Evolutionary conservation across 495 filamentous ascomycete genomes (phyloP), one percentile per base, ranked within the genome.

Genomic region (Polyplosphaeria fusca): DNA sequence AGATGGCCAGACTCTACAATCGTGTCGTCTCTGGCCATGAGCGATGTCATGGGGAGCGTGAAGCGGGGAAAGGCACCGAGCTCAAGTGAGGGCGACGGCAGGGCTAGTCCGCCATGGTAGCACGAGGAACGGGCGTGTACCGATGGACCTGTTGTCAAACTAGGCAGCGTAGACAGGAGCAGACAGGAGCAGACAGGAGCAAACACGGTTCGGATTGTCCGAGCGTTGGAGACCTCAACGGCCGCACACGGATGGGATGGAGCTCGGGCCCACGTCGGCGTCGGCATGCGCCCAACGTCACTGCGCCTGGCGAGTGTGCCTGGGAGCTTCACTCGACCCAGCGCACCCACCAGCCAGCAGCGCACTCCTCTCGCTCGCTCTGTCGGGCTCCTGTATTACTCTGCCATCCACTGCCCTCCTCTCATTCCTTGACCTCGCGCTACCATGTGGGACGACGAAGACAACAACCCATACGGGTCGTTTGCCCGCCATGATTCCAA

Each of bases 391-490:
- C 28, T 22, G 14, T n/a, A 14, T 4, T 37, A 32, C 16, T 13
- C 25, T n/a, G 39, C 14, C 26, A 40, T n/a, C 12, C 23, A 42
- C 46, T 18, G 23, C 12, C 43, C 5, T 19, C 19, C 43, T 11
- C 18, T 12, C 43, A 51, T 44, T 43, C 23, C 14, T 7, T 35
- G 23, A 23, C 35, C 22, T 41, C 25, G 18, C 44, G 12, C 23
- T 61, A 56, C 48, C 39, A 78, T 78, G 86, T 89, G 86, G 90
- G 91, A 95, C 79, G 90, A 94, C 76, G 90, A 95, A 72, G 85
- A 88, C 68, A 95, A 95, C 72, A 95, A 95, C 64, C 90, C 90
- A 9, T 95, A 95, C 68, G 89, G 88, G 60, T 88, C 87, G 71
- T 93, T 91, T 75, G 87, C 91, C 69, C 85, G 87, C 60, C 82